Evolutionary conservation across 768 basidiomycete species (phyloP), one percentile per base, ranked within the genome.

Genomic region (Lactarius sp.): DNA sequence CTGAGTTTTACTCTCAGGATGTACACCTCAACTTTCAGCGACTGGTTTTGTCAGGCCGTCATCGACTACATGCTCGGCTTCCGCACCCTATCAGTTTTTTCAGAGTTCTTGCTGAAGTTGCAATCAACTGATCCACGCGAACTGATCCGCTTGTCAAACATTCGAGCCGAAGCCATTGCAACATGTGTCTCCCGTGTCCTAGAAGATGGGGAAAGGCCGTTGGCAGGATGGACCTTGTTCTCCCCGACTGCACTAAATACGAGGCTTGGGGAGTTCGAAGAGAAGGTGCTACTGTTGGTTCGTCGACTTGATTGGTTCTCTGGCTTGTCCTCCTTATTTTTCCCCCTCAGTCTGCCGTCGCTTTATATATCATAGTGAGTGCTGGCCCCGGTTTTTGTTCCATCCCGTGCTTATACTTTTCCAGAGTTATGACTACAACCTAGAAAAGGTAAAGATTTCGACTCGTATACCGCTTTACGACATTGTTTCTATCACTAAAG

Each of bases 21-120:
- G 86, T 93, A 87, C 75, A 88, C 89, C 10, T 87, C 92, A 20
- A 89, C 91, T 1, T 93, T 93, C 71, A 86, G 88, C 68, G 97
- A 99, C 75, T 99, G 94, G 89, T 99, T 98, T 75, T 87, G 83
- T 61, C 97, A 99, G 76, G 94, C 95, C 0, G 93, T 96, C 51
- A 94, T 98, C 69, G 91, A 94, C 74, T 95, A 86, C 70, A 85
- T 90, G 79, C 85, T 95, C 56, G 95, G 94, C 33, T 85, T 94
- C 73, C 87, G 95, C 59, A 92, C 88, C 1, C 72, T 87, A 9
- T 81, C 87, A 47, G 93, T 98, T 4, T 98, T 99, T 75, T 88
- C 92, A 8, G 96, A 98, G 74, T 98, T 98, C 72, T 77, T 97
- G 59, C 80, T 89, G 61, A 94, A 87, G 68, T 78, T 99, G 52